phyloP scores from a whole-genome alignment of 2,329 filamentous ascomycete species.

The Colletotrichum tofieldiae region DNA sequence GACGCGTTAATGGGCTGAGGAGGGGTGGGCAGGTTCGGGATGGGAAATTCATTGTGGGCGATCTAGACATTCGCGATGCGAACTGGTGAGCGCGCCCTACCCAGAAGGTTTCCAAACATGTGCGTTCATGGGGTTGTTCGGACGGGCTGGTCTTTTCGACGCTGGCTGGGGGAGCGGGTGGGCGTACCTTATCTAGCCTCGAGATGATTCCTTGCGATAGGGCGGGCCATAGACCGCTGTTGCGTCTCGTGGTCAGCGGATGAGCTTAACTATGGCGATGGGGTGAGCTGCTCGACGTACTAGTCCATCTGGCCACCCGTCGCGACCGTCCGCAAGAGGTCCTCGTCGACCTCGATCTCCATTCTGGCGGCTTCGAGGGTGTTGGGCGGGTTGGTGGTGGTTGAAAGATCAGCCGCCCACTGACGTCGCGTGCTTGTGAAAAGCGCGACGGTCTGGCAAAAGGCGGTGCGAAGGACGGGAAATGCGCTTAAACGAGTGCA shows the following conservation, averaged over 20 bases:
- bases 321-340: slow-evolving; percentile 64
- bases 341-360: slow-evolving; percentile 71
- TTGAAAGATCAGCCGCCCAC: slow-evolving; percentile 18
- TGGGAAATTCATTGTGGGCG: slow-evolving; percentile 81
- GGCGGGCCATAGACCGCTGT: slow-evolving; percentile 78
- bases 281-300: slow-evolving; percentile 58
- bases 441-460: slow-evolving; percentile 25
- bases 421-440: slow-evolving; percentile 38
- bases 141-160: neutral
- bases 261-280: slow-evolving; percentile 35
- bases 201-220: slow-evolving; percentile 77
- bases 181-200: slow-evolving; percentile 75
- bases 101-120: slow-evolving; percentile 50
- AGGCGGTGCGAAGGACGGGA: neutral
- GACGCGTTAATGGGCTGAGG: slow-evolving; percentile 57
- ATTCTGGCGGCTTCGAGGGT: slow-evolving; percentile 54
- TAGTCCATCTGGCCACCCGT: slow-evolving; percentile 68
- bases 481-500: slow-evolving; percentile 27
- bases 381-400: slow-evolving; percentile 5
- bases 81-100: slow-evolving; percentile 34
- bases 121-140: slow-evolving; percentile 52
- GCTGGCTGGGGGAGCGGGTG: neutral
- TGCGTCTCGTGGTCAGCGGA: slow-evolving; percentile 49
- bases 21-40: slow-evolving; percentile 71
- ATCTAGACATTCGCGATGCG: slow-evolving; percentile 68